Conservation (phyloP, 306 rosid genomes). For the Abrus pulchellus region DNA sequence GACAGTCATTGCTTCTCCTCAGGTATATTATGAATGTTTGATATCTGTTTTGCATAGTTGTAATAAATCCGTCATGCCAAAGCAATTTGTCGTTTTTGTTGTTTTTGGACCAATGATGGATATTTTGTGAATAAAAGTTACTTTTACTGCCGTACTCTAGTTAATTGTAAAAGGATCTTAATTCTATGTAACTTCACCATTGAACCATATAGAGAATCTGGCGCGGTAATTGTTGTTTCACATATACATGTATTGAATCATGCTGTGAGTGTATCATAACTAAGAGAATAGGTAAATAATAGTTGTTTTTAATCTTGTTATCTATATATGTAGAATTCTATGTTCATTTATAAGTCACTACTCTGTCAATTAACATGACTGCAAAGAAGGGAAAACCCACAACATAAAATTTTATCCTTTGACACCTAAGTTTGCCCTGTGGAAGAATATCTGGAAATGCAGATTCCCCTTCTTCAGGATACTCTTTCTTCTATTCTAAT, state of each 20-base stretch:
- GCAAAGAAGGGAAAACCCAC: background rate
- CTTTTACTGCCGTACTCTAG: background rate
- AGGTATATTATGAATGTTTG: constrained; percentile 59
- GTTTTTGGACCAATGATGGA: background rate
- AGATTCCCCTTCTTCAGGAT: constrained; percentile 20
- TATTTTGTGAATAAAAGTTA: background rate
- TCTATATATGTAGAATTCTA: background rate
- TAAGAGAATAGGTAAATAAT: constrained; percentile 2
- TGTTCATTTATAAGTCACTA: background rate
- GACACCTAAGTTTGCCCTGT: too few species aligned
- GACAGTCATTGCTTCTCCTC: constrained; percentile 96
- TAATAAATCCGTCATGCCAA: background rate
- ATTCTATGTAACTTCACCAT: background rate
- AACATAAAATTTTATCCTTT: too few species aligned
- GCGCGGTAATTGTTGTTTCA: constrained; percentile 8
- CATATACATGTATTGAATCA: constrained; percentile 4
- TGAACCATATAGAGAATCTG: constrained; percentile 11
- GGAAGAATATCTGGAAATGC: background rate
- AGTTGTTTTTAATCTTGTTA: constrained; percentile 3
- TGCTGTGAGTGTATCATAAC: background rate
- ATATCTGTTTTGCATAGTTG: background rate
- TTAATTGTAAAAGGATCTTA: background rate
- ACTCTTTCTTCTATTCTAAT: constrained; percentile 18
- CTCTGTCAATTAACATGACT: constrained; percentile 6
- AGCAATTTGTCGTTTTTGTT: background rate